Base-by-base conservation (phyloP, 2,329 filamentous ascomycete genomes). In the Bipolaris bicolor region DNA sequence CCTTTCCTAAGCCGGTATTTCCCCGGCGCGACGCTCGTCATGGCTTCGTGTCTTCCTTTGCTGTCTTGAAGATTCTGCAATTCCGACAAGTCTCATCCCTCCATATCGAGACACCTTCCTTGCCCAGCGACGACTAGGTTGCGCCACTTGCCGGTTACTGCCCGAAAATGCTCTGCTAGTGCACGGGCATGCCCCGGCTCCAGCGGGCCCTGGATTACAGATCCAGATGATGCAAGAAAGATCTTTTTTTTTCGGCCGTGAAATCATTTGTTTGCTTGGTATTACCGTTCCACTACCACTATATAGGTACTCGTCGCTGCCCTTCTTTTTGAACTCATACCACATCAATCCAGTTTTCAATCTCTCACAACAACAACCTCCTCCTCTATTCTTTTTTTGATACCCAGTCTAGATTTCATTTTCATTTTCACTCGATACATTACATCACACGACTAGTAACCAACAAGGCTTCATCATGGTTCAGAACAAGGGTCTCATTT, bases 401-500 rank as follows among this genome's bases (percentile, higher is more conserved):
- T 52, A 60, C 50, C 48, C 53, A 24, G 16, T 46, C 22, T n/a
- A 16, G 3, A 18, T 13, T 20, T 10, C 22, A 3, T 39, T 18
- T 10, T 24, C 15, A 22, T 26, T 26, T 18, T 31, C 13, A 46
- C 44, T 16, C 46, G 47, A 40, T 20, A 16, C 45, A 44, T 47
- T 15, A 43, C 15, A 60, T 31, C 33, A 56, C 41, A 62, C 49
- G 26, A 11, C 7, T 29, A 29, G 26, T 29, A 29, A 9, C 6
- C 3, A 29, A 62, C 34, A 52, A 37, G 29, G 48, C 49, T 59
- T 33, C 64, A 78, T 39, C 37, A 83, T 83, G 81, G 80, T 82
- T 64, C 81, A 84, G 60, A 95, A 93, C 86, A 92, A 91, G 80
- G 85, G 83, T 37, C 78, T 95, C 68, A 81, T 92, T 75, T 94